Evolutionary conservation across 371 early-diverging fungal species (phyloP), one percentile per base, ranked within the genome.

Genomic region (Rozella allomycis): DNA sequence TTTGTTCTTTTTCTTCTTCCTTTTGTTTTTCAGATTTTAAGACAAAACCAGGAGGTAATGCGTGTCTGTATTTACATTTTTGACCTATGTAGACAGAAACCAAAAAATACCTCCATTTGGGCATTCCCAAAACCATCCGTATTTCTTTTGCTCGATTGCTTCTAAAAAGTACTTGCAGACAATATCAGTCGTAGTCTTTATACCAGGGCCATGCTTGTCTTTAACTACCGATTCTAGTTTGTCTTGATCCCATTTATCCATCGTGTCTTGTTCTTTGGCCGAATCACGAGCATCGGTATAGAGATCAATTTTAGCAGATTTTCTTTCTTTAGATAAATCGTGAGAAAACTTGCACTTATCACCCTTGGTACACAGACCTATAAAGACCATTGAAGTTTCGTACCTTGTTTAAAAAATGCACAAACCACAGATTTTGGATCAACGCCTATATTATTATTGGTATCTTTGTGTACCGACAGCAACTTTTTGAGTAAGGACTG

Each of bases 81-180:
- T 52, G 50, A 22, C 74, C 74, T 44, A 37, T 53, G 52, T 36
- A 58, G 50, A 38, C 14, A 19, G 28, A 23, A 13, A 22, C 14
- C 27, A 10, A 26, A 28, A 20, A 58, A 55, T 58, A 58, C 76
- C 78, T 42, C 80, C 82, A 39, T 78, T 76, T 4, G 88, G 94
- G 55, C 98, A 97, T 38, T 81, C 81, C 97, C 97, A 98, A 62
- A 87, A 90, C 83, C 86, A 87, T 34, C 87, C 93, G 52, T 94
- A 94, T 58, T 93, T 93, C 47, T 74, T 57, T 34, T 62, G 60
- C 47, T 97, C 94, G 35, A 98, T 80, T n/a, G 97, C 97, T 46
- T 96, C 93, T 62, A 98, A 67, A 48, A 97, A 91, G 61, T 59
- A 76, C 58, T 90, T 94, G 70, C 98, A 98, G n/a, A 98, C 93